Evolutionary conservation across 2,329 filamentous ascomycete species (phyloP), one percentile per base, ranked within the genome.

Genomic region (Talaromyces sp.): DNA sequence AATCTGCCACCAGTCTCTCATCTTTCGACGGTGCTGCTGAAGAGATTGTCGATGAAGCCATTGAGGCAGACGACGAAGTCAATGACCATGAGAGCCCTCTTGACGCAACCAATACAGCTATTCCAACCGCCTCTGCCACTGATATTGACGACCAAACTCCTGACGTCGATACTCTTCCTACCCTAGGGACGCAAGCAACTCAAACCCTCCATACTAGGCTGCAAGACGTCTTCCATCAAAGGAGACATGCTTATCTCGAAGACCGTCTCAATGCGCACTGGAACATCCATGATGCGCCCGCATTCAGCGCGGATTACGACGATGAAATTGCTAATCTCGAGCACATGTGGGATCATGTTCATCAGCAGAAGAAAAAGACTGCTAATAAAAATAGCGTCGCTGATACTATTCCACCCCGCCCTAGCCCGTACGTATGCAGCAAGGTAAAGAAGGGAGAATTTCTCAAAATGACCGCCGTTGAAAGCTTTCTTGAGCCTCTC

Each of bases 401-500:
- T 32, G 32, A 35, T 12, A 68, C 70, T 31, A 55, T 66, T 7
- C 52, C 66, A 3, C 58, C 63, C 35, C 68, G 70, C 5, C 74
- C 73, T 11, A 64, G 67, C 24, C 73, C 75, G 9, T 77, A 77
- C 64, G 70, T 71, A 41, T 68, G 62, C 19, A 35, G 66, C 32
- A 68, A 63, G 51, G 68, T 69, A 11, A 62, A 65, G 4, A 67
- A 65, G 38, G 74, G 74, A n/a, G 65, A 72, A 50, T 77, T 77
- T 31, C 69, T 77, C 12, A 70, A 74, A 57, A 66, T 75, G 17
- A 72, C 70, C 11, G 64, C 68, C 12, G 63, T 74, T 3, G 74
- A 76, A n/a, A 66, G 71, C 3, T 70, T 74, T 38, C 53, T 76
- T n/a, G 67, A 66, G 57, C 68, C 72, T 53, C 68, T 78, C 26